A percentile compares a stretch with the other conserved stretches of the same genome.
Evolutionary conservation across 345 rosid genomes (phyloP).

Genomic region (Carallia brachiata): DNA sequence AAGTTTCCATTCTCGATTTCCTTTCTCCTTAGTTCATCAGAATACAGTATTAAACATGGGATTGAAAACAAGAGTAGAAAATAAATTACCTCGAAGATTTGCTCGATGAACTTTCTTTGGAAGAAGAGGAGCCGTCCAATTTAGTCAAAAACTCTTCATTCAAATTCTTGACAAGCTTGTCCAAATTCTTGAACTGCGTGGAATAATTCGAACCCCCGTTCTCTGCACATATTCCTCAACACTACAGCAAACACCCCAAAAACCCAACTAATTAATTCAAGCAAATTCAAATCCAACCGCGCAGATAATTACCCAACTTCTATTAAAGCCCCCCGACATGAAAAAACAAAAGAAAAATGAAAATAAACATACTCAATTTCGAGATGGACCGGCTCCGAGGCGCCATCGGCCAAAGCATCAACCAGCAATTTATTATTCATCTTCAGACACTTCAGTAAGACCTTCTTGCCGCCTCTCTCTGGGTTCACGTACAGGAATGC

Average conservation of each 20-base stretch:
- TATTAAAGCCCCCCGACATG: background rate
- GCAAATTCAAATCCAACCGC: background rate
- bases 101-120: slow-evolving; percentile 31
- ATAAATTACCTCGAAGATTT: slow-evolving; percentile 34
- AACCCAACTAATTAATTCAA: background rate
- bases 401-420: slow-evolving; percentile 56
- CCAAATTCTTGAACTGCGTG: slow-evolving; percentile 56
- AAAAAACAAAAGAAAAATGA: background rate
- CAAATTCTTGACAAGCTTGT: slow-evolving; percentile 50
- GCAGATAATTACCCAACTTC: background rate
- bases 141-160: slow-evolving; percentile 45
- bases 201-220: slow-evolving; percentile 41
- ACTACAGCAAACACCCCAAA: slow-evolving; percentile 30
- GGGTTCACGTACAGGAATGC: slow-evolving; percentile 67
- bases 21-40: too few species aligned
- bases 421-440: slow-evolving; percentile 58
- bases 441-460: slow-evolving; percentile 64
- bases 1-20: too few species aligned
- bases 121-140: slow-evolving; percentile 29
- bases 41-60: too few species aligned
- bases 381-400: slow-evolving; percentile 54
- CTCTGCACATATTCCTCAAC: slow-evolving; percentile 54
- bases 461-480: slow-evolving; percentile 46
- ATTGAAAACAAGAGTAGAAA: background rate
- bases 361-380: slow-evolving; percentile 54